Percentiles rank a stretch among this genome's conserved stretches.
Conservation (phyloP, 2,329 filamentous ascomycete species). For the Aspergillus amoenus region DNA sequence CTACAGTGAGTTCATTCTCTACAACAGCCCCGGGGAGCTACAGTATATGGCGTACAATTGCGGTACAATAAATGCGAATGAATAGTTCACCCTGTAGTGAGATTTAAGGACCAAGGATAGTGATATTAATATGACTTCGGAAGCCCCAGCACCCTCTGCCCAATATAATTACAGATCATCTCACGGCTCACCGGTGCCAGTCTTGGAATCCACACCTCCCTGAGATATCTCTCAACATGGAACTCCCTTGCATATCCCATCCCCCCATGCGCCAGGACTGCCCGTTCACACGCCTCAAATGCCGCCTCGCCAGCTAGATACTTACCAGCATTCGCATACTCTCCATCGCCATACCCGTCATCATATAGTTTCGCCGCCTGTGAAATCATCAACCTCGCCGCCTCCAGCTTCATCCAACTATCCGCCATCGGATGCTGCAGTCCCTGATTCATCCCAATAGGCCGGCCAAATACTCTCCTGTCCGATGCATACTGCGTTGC, state of each 20-base stretch:
- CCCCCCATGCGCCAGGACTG: conserved; percentile 56
- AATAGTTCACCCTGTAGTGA: no score
- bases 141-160: conserved; percentile 37
- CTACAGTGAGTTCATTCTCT: no score
- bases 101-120: no score
- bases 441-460: conserved; percentile 57
- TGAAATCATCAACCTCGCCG: conserved; percentile 57
- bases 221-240: conserved; percentile 58
- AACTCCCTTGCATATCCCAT: conserved; percentile 63
- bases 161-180: conserved; percentile 42
- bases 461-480: conserved; percentile 51
- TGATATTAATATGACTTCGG: conserved; percentile 32
- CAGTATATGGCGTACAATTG: no score
- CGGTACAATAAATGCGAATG: no score
- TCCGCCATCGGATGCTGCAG: conserved; percentile 57
- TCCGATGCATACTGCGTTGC: conserved; percentile 50
- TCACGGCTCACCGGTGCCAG: conserved; percentile 58
- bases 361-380: conserved; percentile 58
- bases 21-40: no score
- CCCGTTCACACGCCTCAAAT: conserved; percentile 56
- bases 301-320: conserved; percentile 60
- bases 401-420: conserved; percentile 59
- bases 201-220: conserved; percentile 57
- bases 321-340: conserved; percentile 58
- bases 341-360: conserved; percentile 50